A percentile compares a stretch with the other conserved stretches of the same genome.
Conservation (phyloP, 257 asterid species). For the Forsythia suspensa region DNA sequence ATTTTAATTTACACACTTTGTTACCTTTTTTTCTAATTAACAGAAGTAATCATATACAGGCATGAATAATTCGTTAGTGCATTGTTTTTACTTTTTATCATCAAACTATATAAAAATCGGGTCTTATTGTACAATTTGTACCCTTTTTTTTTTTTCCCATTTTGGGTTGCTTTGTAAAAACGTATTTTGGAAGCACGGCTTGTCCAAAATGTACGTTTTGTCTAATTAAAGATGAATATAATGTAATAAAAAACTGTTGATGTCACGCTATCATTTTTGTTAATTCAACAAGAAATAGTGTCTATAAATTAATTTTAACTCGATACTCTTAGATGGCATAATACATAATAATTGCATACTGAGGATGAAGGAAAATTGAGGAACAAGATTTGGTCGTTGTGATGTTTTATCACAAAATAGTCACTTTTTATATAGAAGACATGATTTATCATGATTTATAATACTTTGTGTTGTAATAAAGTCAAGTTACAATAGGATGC, state of each 20-base stretch:
- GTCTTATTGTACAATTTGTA: not conserved
- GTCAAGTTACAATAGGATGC: too few species aligned
- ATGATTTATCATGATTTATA: not conserved
- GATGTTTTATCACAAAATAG: not conserved
- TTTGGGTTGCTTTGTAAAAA: not conserved
- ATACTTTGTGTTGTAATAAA: not conserved
- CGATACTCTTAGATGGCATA: not conserved
- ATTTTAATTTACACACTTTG: not conserved
- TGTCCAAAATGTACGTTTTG: too few species aligned
- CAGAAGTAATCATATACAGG: not conserved
- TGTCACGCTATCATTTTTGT: too few species aligned
- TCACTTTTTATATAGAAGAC: not conserved
- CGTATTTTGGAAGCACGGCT: not conserved
- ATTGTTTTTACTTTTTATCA: too few species aligned
- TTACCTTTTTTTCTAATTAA: too few species aligned
- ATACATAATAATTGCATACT: not conserved
- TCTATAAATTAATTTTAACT: too few species aligned
- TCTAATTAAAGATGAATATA: too few species aligned
- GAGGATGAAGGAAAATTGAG: not conserved
- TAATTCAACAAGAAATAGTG: too few species aligned
- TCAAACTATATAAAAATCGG: not conserved
- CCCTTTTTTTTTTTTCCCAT: too few species aligned
- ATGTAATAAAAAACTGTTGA: too few species aligned
- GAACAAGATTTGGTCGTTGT: not conserved
- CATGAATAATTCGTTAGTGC: not conserved